These are phyloP conservation scores for Populus hybrid DNA, from an alignment of 441 rosid species.

Conservation along the genomic window DNA sequence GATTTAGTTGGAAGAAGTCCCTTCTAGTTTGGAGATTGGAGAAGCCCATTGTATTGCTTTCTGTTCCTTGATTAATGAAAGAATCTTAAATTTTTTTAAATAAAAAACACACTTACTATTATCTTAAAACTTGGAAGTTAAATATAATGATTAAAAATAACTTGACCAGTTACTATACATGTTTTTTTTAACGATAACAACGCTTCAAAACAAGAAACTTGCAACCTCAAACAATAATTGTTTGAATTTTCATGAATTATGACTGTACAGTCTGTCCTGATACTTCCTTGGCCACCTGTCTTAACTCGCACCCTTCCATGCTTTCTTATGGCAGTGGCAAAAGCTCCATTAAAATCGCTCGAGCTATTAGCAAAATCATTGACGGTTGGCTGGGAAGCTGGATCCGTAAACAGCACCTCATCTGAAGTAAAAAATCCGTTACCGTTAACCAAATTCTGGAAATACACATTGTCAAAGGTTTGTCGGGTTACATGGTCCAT, in stretches of 20 bases:
- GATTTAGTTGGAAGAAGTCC: too few relatives aligned
- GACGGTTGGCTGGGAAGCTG: conserved; percentile 49
- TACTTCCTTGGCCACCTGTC: conserved; percentile 54
- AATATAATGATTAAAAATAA: background rate
- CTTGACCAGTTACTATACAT: background rate
- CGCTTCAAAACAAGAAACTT: background rate
- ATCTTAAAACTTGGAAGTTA: background rate
- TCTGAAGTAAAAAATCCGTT: conserved; percentile 81
- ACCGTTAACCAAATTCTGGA: conserved; percentile 56
- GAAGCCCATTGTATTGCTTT: too few relatives aligned
- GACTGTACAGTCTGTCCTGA: conserved; percentile 59
- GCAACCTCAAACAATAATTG: background rate
- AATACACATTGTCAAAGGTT: conserved; percentile 62
- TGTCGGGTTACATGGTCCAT: conserved; percentile 53
- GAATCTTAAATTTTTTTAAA: background rate
- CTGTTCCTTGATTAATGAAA: background rate
- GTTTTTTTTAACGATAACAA: background rate
- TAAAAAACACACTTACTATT: background rate
- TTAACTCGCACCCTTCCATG: conserved; percentile 70
- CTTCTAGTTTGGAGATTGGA: too few relatives aligned
- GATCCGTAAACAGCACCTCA: conserved; percentile 50
- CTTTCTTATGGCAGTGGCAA: conserved; percentile 55
- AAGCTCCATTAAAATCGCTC: conserved; percentile 56
- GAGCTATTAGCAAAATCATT: conserved; percentile 49
- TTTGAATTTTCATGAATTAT: conserved; percentile 29